Evolutionary conservation across 768 basidiomycete species (phyloP).

Genomic region (Agrocybe praecox): DNA sequence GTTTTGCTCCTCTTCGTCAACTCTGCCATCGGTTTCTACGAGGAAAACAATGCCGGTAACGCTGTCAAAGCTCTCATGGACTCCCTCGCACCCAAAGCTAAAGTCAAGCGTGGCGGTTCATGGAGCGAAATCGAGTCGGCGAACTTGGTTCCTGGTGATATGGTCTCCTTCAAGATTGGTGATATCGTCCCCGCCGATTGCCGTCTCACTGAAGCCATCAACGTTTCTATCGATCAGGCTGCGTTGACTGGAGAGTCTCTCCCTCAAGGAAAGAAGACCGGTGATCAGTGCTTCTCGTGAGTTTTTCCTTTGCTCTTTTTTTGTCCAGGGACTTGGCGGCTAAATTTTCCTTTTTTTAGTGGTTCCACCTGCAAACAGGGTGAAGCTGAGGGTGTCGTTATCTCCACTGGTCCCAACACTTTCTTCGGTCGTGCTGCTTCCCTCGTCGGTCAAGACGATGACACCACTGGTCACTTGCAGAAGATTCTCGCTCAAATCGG

Average conservation of each 20-base stretch:
- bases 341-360: slow-evolving; percentile 36
- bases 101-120: slow-evolving; percentile 80
- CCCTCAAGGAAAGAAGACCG: slow-evolving; percentile 88
- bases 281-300: slow-evolving; percentile 98
- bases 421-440: slow-evolving; percentile 99
- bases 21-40: slow-evolving; percentile 97
- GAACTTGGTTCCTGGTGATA: slow-evolving; percentile 91
- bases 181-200: slow-evolving; percentile 98
- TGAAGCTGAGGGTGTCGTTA: slow-evolving; percentile 98
- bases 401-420: slow-evolving; percentile 96
- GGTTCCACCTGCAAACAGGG: slow-evolving; percentile 99
- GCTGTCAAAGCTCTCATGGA: slow-evolving; percentile 99
- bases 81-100: slow-evolving; percentile 96
- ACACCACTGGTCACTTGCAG: slow-evolving; percentile 97
- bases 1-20: slow-evolving; percentile 89
- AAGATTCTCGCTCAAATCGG: slow-evolving; percentile 98
- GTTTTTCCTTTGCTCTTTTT: slow-evolving; percentile 31
- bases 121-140: slow-evolving; percentile 94
- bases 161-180: slow-evolving; percentile 98
- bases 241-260: slow-evolving; percentile 98
- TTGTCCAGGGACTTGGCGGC: slow-evolving; percentile 2
- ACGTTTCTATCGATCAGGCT: slow-evolving; percentile 98
- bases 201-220: slow-evolving; percentile 94
- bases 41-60: slow-evolving; percentile 96
- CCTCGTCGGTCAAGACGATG: slow-evolving; percentile 96